phyloP scores from a whole-genome alignment of 2,329 filamentous ascomycete species.

The Periglandula ipomoeae region DNA sequence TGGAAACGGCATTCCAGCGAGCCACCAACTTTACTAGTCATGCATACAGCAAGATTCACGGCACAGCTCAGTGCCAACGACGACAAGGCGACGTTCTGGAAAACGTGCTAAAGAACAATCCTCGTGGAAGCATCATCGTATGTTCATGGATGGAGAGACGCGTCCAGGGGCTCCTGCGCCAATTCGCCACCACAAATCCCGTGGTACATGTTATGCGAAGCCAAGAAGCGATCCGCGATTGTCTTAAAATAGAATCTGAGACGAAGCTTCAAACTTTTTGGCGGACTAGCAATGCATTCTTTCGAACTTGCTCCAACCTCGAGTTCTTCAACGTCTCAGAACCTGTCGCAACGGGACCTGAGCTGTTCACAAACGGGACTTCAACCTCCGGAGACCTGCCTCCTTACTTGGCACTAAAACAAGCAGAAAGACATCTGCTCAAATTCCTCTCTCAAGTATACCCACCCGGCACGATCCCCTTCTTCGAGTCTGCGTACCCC shows the following conservation, averaged over 20 bases:
- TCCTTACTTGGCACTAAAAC: slow-evolving; percentile 58
- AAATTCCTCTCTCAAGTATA: slow-evolving; percentile 57
- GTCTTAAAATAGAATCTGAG: slow-evolving; percentile 48
- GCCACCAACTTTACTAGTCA: slow-evolving; percentile 51
- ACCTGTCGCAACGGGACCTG: slow-evolving; percentile 18
- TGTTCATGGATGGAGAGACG: slow-evolving; percentile 62
- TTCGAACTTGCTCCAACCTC: slow-evolving; percentile 59
- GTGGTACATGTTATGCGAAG: slow-evolving; percentile 64
- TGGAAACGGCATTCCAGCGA: slow-evolving; percentile 59
- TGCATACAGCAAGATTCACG: slow-evolving; percentile 54
- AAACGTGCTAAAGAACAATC: slow-evolving; percentile 48
- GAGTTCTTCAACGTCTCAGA: slow-evolving; percentile 72
- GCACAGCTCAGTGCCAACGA: slow-evolving; percentile 51
- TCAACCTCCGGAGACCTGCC: slow-evolving; percentile 30
- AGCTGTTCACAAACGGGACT: background rate
- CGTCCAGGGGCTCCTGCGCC: slow-evolving; percentile 49
- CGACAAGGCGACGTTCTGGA: slow-evolving; percentile 55
- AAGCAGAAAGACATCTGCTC: slow-evolving; percentile 59
- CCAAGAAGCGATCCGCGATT: slow-evolving; percentile 51
- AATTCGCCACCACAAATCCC: slow-evolving; percentile 55
- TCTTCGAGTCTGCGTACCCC: slow-evolving; percentile 56
- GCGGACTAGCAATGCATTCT: slow-evolving; percentile 45
- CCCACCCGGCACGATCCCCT: slow-evolving; percentile 42
- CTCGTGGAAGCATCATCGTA: slow-evolving; percentile 56
- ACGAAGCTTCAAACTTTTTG: slow-evolving; percentile 50